Percentiles rank a stretch among this genome's conserved stretches.
Evolutionary conservation across 1,139 yeast species (phyloP).

Genomic region (Lodderomyces elongisporus): DNA sequence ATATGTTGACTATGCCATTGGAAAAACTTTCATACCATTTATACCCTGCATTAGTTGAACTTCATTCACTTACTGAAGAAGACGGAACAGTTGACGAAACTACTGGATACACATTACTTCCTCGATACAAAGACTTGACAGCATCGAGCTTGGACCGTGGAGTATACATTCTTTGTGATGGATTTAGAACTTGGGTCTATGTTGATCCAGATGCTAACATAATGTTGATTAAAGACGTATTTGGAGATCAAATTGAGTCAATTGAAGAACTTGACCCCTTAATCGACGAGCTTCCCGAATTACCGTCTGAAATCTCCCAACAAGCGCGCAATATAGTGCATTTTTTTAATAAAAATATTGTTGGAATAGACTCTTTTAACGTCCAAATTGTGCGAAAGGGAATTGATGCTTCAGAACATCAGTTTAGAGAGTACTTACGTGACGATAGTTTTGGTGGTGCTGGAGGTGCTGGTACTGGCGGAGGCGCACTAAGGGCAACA

Average conservation of each 20-base stretch:
- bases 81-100: slow-evolving; percentile 42
- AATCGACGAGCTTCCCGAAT: slow-evolving; percentile 62
- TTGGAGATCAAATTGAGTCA: slow-evolving; percentile 51
- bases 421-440: slow-evolving; percentile 55
- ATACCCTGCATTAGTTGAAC: slow-evolving; percentile 76
- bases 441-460: slow-evolving; percentile 54
- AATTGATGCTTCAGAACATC: slow-evolving; percentile 56
- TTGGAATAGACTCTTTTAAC: slow-evolving; percentile 37
- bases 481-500: slow-evolving; percentile 23
- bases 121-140: slow-evolving; percentile 43
- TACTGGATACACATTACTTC: slow-evolving; percentile 49
- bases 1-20: slow-evolving; percentile 52
- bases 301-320: slow-evolving; percentile 63
- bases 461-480: slow-evolving; percentile 58
- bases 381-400: slow-evolving; percentile 64
- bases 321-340: slow-evolving; percentile 63
- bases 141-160: slow-evolving; percentile 59
- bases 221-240: slow-evolving; percentile 63
- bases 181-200: slow-evolving; percentile 59
- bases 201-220: slow-evolving; percentile 69
- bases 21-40: slow-evolving; percentile 60
- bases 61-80: slow-evolving; percentile 58
- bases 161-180: slow-evolving; percentile 73
- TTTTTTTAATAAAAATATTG: slow-evolving; percentile 42
- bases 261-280: slow-evolving; percentile 44